Percentiles rank a stretch among this genome's conserved stretches.
Conservation (phyloP, 352 stramenopile species). For the Globisporangium spiculum region DNA sequence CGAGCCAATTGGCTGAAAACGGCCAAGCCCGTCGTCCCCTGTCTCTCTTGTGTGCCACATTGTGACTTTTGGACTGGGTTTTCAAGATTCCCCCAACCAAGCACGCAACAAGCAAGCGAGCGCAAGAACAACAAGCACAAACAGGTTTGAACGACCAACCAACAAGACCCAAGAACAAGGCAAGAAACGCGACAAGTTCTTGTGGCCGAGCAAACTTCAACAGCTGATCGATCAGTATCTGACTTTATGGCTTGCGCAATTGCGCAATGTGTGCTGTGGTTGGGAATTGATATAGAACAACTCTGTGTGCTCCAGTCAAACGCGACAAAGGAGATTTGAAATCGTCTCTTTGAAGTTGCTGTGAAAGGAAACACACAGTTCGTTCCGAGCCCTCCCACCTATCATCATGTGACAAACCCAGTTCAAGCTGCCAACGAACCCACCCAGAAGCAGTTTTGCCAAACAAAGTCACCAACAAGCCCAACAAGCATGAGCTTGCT, state of each 20-base stretch:
- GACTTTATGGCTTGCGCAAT: neutral
- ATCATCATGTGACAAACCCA: conserved; percentile 10
- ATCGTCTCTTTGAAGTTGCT: conserved; percentile 4
- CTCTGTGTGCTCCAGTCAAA: conserved; percentile 5
- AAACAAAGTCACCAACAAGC: neutral
- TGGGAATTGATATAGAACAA: neutral
- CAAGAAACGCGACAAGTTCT: conserved; percentile 6
- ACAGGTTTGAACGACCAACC: neutral
- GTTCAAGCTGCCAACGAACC: neutral
- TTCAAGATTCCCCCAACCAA: neutral
- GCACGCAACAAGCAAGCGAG: neutral
- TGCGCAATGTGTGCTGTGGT: neutral
- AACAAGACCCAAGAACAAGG: neutral
- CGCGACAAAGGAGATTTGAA: neutral
- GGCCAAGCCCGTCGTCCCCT: neutral
- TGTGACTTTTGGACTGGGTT: neutral
- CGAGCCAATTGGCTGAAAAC: neutral
- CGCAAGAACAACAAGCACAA: neutral
- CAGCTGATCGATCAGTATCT: neutral
- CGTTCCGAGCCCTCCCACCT: neutral
- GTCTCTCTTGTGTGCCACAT: neutral
- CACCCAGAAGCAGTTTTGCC: neutral
- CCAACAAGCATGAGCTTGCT: neutral
- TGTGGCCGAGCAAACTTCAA: conserved; percentile 6
- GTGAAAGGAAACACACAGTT: conserved; percentile 2